phyloP scores from a whole-genome alignment of 1,139 yeast genomes.

The Sugiyamaella novakii region DNA sequence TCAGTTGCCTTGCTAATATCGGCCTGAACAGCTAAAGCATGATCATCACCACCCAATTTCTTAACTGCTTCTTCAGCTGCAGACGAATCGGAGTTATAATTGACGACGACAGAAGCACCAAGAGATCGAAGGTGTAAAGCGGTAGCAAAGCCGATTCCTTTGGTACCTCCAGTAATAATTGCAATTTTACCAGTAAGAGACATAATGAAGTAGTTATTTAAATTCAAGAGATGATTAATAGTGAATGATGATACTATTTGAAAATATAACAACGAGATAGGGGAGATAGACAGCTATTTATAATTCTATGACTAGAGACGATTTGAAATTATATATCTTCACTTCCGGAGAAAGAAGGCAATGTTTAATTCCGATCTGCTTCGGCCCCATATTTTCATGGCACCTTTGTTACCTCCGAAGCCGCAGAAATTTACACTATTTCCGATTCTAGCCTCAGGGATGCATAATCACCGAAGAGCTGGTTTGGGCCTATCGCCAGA shows the following conservation, averaged over 20 bases:
- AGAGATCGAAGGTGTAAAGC: conserved; percentile 40
- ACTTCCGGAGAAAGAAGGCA: no score
- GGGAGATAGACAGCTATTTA: no score
- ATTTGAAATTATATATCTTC: no score
- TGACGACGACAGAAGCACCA: conserved; percentile 40
- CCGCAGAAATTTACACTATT: no score
- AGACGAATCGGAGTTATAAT: conserved; percentile 35
- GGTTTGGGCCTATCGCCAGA: no score
- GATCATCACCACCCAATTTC: conserved; percentile 30
- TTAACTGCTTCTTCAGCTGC: conserved; percentile 35
- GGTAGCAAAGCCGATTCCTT: conserved; percentile 46
- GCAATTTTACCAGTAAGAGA: conserved; percentile 30
- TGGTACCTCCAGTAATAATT: conserved; percentile 32
- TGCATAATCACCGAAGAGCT: conserved; percentile 9
- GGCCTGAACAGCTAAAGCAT: conserved; percentile 23
- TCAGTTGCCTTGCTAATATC: conserved; percentile 19
- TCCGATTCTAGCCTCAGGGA: conserved; percentile 3
- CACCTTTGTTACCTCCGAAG: no score
- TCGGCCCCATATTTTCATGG: no score
- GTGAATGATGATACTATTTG: no score
- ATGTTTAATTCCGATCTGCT: no score
- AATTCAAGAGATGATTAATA: no score
- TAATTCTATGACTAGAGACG: no score
- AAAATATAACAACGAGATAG: no score
- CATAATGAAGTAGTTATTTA: conserved; percentile 17